Base-by-base conservation (phyloP, 106 monocot species). In the Phalaenopsis aphrodite region DNA sequence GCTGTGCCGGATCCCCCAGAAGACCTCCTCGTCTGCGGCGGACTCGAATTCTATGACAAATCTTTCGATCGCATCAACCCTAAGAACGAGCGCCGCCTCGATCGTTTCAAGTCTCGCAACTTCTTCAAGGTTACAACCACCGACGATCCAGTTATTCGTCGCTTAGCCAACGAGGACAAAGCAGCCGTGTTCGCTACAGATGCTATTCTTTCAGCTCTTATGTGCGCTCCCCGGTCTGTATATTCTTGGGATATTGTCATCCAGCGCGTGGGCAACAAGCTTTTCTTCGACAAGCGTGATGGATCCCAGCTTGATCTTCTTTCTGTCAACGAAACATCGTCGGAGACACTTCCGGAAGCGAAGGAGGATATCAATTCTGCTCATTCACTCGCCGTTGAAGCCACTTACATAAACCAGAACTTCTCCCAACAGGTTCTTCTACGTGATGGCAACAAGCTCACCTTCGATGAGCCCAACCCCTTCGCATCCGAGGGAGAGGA, bases 291-390 rank as follows among this genome's bases (percentile, higher is more conserved):
- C 82, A 98, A 98, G 87, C 88, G 97, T 37, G 97, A 98, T 58
- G 92, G 97, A 19, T 98, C 97, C n/a, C 97, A 98, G 85, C 85
- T 98, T 23, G 97, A 98, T 64, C 78, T 94, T 15, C 80, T 94
- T 11, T 81, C 94, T 4, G 97, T 98, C 47, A 92, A 94, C 61
- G 97, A 98, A 86, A 92, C 92, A 11, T 88, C 90, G 0, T 90
- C 87, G 81, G 97, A 98, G 81, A 75, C 85, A 0, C 92, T 98
- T 41, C 97, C 97, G 0, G 97, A 98, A 41, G 83, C 86, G 10
- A 98, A 98, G 89, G 97, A 98, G 73, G 97, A 98, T 72, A 94
- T 98, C 82, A 98, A 98, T 79, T 94, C 94, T 0, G 90, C 94
- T 5, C 87, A 90, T 79, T 94, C 94, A 12, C 89, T 98, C 11